Base-by-base conservation (phyloP, 352 stramenopile species). In the Globisporangium paddicum region DNA sequence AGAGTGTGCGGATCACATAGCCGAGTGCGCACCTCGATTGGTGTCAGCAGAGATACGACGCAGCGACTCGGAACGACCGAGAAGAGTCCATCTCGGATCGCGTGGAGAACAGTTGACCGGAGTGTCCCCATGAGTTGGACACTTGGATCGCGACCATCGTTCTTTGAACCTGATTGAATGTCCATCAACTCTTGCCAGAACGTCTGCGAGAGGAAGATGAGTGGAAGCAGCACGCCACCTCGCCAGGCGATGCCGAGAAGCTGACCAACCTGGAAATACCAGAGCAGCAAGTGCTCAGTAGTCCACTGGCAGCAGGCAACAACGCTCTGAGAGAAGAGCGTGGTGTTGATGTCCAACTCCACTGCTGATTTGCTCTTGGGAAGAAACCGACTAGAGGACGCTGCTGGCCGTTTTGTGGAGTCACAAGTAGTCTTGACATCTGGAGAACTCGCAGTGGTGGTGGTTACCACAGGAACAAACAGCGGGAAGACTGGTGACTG, bases 161-260 rank as follows among this genome's bases (percentile, higher is more conserved):
- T 47, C 21, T 4, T 26, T 47, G 41, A 47, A 26, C 18, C 8
- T 47, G 41, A 28, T 47, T 32, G 28, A 19, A 11, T 60, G 38
- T 59, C 44, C 19, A 70, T 54, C 25, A 85, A 44, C 9, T 79
- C 62, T 3, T 57, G 16, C 79, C 79, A 91, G 19, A 89, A 84
- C 5, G 44, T 28, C 0, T 21, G 44, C 0, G 71, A 75, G n/a
- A 89, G 0, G 37, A 76, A 88, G 51, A 83, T 63, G 18, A 91
- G 68, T 1, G 83, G 79, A 0, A 89, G 37, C 5, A 81, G 23
- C 7, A 76, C 48, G 6, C 67, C 62, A 7, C 72, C 68, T 3
- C 81, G 66, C 83, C 83, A 93, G 0, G 77, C 70, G 19, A 91
- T 81, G 7, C 81, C 81, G 8, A 91, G 56, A 14, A 88, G 13